phyloP scores from a whole-genome alignment of 2,329 filamentous ascomycete genomes.

The Xylaria sp. region DNA sequence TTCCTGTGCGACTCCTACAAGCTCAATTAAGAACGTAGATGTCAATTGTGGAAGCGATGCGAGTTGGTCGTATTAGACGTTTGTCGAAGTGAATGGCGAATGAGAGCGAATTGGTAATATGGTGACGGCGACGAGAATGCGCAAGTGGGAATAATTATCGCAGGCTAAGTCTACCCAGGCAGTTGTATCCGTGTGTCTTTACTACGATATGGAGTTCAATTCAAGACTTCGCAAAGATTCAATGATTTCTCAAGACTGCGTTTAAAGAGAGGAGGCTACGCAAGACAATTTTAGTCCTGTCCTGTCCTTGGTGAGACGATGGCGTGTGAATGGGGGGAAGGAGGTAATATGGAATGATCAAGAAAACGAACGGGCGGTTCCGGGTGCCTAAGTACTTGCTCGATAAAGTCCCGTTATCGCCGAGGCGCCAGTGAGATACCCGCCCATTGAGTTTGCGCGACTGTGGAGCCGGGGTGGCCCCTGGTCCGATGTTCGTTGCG shows the following conservation, averaged over 20 bases:
- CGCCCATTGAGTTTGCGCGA: conserved; percentile 16
- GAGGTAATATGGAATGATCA: conserved; percentile 3
- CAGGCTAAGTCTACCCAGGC: conserved; percentile 18
- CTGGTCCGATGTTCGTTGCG: conserved; percentile 31
- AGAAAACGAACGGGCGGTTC: conserved; percentile 27
- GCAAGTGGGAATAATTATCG: conserved; percentile 22
- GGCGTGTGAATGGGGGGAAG: conserved; percentile 1
- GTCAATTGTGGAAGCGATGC: background rate
- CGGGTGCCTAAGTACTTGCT: conserved; percentile 32
- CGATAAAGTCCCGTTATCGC: conserved; percentile 32
- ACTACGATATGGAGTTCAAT: background rate
- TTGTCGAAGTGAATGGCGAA: background rate
- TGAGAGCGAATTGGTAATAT: background rate
- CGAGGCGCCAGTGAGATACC: conserved; percentile 26
- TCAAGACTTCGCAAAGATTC: background rate
- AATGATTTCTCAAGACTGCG: background rate
- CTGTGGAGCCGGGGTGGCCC: conserved; percentile 17
- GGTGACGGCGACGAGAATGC: background rate
- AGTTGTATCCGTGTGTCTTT: conserved; percentile 4
- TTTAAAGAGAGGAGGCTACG: conserved; percentile 20
- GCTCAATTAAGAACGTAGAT: background rate
- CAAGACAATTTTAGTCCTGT: background rate
- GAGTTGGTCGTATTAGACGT: background rate
- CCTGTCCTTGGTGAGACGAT: conserved; percentile 13
- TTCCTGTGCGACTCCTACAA: background rate